Evolutionary conservation across 352 stramenopile species (phyloP).

Genomic region (Globisporangium paddicum): DNA sequence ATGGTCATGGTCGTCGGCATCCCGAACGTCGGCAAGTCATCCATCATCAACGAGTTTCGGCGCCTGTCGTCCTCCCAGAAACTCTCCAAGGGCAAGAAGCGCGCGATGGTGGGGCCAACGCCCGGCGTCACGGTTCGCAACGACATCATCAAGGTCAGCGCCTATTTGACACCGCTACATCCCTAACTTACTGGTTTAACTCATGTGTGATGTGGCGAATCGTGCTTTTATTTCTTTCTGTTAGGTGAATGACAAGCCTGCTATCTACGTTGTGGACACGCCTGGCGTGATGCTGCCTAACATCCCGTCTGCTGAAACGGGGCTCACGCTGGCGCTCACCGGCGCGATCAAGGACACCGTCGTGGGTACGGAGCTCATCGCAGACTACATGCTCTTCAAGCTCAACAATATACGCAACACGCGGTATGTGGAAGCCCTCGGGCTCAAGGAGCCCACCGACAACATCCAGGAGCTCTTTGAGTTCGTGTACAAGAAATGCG

Average conservation of each 20-base stretch:
- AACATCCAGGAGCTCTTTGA: slow-evolving; percentile 66
- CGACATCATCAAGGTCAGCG: slow-evolving; percentile 80
- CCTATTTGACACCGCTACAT: not conserved
- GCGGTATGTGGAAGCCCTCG: slow-evolving; percentile 73
- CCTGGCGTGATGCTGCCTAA: slow-evolving; percentile 88
- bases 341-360: slow-evolving; percentile 87
- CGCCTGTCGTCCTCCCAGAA: slow-evolving; percentile 66
- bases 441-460: slow-evolving; percentile 62
- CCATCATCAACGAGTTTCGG: slow-evolving; percentile 87
- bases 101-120: slow-evolving; percentile 74
- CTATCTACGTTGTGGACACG: slow-evolving; percentile 88
- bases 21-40: slow-evolving; percentile 90
- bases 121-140: slow-evolving; percentile 84
- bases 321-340: slow-evolving; percentile 80
- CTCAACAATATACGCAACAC: slow-evolving; percentile 79
- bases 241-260: slow-evolving; percentile 80
- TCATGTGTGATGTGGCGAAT: not conserved
- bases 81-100: slow-evolving; percentile 77
- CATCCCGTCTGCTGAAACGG: slow-evolving; percentile 70
- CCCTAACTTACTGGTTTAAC: not conserved
- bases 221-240: no score
- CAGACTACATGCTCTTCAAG: slow-evolving; percentile 87
- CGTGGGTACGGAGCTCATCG: slow-evolving; percentile 81
- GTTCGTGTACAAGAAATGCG: slow-evolving; percentile 58
- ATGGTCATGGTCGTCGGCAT: slow-evolving; percentile 89